Conservation (phyloP, 768 basidiomycete genomes). For the Russula earlei region DNA sequence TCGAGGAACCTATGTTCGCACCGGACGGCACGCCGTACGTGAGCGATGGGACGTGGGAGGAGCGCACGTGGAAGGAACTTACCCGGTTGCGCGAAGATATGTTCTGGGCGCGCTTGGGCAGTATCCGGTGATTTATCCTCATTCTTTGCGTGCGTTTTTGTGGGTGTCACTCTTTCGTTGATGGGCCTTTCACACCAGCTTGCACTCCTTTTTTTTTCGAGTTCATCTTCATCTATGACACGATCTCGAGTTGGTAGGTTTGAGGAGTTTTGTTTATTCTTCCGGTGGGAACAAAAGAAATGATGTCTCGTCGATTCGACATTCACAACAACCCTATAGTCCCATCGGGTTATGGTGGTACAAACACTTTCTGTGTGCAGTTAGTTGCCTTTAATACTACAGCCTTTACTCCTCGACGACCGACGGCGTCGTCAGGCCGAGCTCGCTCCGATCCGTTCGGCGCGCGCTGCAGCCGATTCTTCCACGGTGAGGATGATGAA, state of each 20-base stretch:
- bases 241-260: conserved; percentile 2
- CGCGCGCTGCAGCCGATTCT: conserved; percentile 30
- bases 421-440: background rate
- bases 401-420: background rate
- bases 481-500: conserved; percentile 36
- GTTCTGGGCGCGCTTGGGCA: conserved; percentile 79
- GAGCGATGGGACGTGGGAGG: conserved; percentile 73
- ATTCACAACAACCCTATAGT: too few species aligned
- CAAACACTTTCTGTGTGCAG: background rate
- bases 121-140: conserved; percentile 25
- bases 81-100: conserved; percentile 66
- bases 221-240: conserved; percentile 1
- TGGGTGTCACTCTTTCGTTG: background rate
- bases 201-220: background rate
- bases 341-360: background rate
- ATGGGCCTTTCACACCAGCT: too few species aligned
- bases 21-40: conserved; percentile 40
- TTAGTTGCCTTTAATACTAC: too few species aligned
- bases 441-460: conserved; percentile 3
- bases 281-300: background rate
- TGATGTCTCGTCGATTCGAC: too few species aligned
- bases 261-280: background rate
- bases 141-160: too few species aligned
- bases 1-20: conserved; percentile 17
- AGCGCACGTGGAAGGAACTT: conserved; percentile 76